Evolutionary conservation across 805 yeast species (phyloP).

Genomic region (Kuraishia ogatae): DNA sequence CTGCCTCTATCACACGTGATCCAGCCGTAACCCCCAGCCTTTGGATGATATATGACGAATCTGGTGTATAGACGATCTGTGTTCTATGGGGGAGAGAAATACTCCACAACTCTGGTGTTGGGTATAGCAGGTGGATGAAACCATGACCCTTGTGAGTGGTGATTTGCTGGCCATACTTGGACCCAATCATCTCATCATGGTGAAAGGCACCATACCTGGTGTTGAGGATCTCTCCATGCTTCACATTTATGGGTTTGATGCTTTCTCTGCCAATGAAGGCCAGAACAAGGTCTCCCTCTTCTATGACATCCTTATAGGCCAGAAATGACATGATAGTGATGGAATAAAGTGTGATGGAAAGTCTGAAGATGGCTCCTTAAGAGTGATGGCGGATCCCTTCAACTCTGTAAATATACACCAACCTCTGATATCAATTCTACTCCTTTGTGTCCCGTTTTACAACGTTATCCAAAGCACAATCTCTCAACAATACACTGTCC

Average conservation of each 20-base stretch:
- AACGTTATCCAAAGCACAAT: too few species aligned
- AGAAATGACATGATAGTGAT: conserved; percentile 15
- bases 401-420: not conserved
- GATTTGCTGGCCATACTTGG: conserved; percentile 78
- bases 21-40: conserved; percentile 68
- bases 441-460: too few species aligned
- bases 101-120: conserved; percentile 95
- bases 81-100: conserved; percentile 94
- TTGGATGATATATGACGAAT: conserved; percentile 84
- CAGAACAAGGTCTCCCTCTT: conserved; percentile 80
- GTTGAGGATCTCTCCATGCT: conserved; percentile 53
- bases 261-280: conserved; percentile 79
- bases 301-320: conserved; percentile 56
- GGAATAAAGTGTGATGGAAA: too few species aligned
- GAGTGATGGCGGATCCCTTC: too few species aligned
- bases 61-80: conserved; percentile 95
- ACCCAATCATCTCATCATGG: conserved; percentile 78
- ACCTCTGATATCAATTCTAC: not conserved
- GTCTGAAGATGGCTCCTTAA: too few species aligned
- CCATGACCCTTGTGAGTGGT: conserved; percentile 65
- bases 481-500: too few species aligned
- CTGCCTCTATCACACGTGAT: conserved; percentile 85
- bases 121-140: conserved; percentile 80
- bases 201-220: conserved; percentile 87
- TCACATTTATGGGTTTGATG: conserved; percentile 65